Base-by-base conservation (phyloP, 352 stramenopile genomes). In the Pythium insidiosum region DNA sequence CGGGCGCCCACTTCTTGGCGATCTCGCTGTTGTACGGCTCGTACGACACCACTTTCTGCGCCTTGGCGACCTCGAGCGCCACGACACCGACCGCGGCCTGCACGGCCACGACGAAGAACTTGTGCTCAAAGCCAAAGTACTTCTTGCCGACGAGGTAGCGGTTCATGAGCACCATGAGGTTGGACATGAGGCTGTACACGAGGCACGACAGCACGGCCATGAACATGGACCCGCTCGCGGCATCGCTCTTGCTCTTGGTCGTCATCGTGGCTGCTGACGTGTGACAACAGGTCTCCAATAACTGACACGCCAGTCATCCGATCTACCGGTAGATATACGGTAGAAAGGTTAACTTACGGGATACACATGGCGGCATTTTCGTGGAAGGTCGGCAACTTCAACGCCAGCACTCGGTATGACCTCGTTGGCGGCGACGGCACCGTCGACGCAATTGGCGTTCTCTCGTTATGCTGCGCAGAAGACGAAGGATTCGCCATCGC, bases 1-100 rank as follows among this genome's bases (percentile, higher is more conserved):
- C 93, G 6, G 96, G 96, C 25, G 96, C 81, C 96, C 96, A 99
- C 43, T 94, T 80, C 50, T 94, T 83, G 9, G 92, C 92, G 4
- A 89, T 91, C 26, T 78, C 64, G 41, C 68, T 65, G 50, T 95
- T 90, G 59, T 98, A 97, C 19, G 75, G 48, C 35, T 97, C 91
- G 61, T 98, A 98, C 33, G 96, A 61, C 2, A 99, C 70, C 56
- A 91, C 68, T 39, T 88, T 84, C 47, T 88, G 68, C 35, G 70
- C 66, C 53, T 97, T 96, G 47, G 79, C 93, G 42, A 88, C 43
- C 44, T 98, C 87, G 22, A 99, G 78, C 53, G 96, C 78, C 23
- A 97, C 38, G 26, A 98, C 88, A 7, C 94, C 95, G 24, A 98
- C 74, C 24, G 86, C 66, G 4, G 91, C 92, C 66, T 99, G 95